Evolutionary conservation across 2,329 filamentous ascomycete genomes (phyloP), one percentile per base, ranked within the genome.

Genomic region (Keithomyces neogunnii): DNA sequence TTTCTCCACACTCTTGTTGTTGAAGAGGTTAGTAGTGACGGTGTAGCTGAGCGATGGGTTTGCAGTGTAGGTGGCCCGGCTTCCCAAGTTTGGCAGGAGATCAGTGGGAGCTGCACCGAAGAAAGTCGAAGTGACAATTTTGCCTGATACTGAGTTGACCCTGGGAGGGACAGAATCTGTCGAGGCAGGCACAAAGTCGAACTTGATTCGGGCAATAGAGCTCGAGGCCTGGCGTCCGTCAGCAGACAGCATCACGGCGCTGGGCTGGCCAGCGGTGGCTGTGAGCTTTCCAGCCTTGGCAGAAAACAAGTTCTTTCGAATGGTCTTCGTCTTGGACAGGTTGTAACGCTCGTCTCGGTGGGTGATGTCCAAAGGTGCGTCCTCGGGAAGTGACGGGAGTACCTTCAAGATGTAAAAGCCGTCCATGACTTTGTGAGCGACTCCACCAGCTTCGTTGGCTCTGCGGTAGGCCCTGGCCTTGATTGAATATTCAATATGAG

Each of bases 261-360:
- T 60, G 1, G 76, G 77, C 60, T 78, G 74, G 5, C 63, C 58
- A 5, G 73, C 69, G 9, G 68, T 66, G 44, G 71, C 71, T 1
- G 71, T 76, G 19, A 82, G 58, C 51, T 66, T 69, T 36, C 79
- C 79, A 4, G 74, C 63, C 67, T 76, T 80, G 49, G 69, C 63
- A 1, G 75, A 72, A 42, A 82, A 67, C 48, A 82, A 66, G 55
- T 71, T 76, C 63, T 74, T 78, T 54, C 77, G 73, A 33, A 82
- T 60, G 1, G 71, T 70, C 66, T 81, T 82, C 52, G 69, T 69
- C 66, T 74, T 77, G 52, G 64, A 62, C 62, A 78, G 71, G 49
- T 61, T 63, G 65, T 82, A 82, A 45, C 73, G 63, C 56, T 69
- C 67, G 58, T 81, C 77, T 36, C 68, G 61, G 53, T 67, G 57